phyloP scores from a whole-genome alignment of 768 basidiomycete species.

The Udeniomyces megalosporus region DNA sequence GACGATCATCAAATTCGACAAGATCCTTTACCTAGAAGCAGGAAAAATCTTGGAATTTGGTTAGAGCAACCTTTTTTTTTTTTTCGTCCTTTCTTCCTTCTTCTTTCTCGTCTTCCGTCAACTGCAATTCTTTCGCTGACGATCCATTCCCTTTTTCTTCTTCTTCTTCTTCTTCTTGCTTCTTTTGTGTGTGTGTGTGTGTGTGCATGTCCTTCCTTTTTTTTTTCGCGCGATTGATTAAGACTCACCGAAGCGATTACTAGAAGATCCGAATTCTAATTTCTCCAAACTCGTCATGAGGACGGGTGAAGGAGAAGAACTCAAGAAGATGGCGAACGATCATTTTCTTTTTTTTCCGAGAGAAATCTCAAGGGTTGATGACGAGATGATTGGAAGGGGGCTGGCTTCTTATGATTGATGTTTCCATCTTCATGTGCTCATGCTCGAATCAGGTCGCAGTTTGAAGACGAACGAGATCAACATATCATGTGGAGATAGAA shows the following conservation, averaged over 20 bases:
- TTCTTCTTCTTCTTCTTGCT: too few relatives aligned
- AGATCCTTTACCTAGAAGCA: slow-evolving; percentile 23
- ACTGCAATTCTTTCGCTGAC: neutral
- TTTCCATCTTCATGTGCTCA: too few relatives aligned
- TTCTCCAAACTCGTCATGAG: neutral
- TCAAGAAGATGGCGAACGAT: neutral
- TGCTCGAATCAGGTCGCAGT: too few relatives aligned
- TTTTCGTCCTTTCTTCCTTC: too few relatives aligned
- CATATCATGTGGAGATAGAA: neutral
- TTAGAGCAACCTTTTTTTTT: neutral
- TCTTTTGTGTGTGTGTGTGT: too few relatives aligned
- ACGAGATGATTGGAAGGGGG: neutral
- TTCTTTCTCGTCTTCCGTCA: too few relatives aligned
- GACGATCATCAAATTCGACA: slow-evolving; percentile 28
- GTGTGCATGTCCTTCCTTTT: too few relatives aligned
- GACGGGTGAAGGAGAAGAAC: neutral
- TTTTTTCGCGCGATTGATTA: too few relatives aligned
- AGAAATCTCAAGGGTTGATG: neutral
- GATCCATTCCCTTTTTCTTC: neutral
- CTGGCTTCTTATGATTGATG: too few relatives aligned
- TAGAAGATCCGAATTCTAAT: neutral
- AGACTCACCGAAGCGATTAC: slow-evolving; percentile 21
- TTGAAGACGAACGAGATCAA: too few relatives aligned
- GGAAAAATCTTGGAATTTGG: slow-evolving; percentile 26
- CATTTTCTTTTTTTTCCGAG: too few relatives aligned